These are phyloP conservation scores for Fusarium verticillioides DNA, from an alignment of 2,329 filamentous ascomycete species.

Conservation along the genomic window DNA sequence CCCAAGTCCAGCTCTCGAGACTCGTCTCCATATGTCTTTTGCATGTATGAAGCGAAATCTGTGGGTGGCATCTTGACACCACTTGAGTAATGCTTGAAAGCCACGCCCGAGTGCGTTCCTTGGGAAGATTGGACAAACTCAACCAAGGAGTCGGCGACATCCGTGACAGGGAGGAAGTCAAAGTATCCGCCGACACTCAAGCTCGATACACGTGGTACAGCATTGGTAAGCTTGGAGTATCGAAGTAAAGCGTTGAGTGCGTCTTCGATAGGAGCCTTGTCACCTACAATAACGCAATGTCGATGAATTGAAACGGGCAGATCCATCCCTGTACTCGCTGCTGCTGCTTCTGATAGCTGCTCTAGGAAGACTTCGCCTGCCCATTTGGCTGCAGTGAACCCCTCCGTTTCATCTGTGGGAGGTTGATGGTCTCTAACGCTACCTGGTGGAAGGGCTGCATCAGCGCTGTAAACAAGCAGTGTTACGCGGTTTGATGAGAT, in stretches of 20 bases:
- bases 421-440: neutral
- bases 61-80: neutral
- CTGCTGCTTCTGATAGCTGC: neutral
- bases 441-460: neutral
- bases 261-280: neutral
- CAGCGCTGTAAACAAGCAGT: neutral
- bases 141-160: neutral
- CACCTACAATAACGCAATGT: neutral
- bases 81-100: neutral
- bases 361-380: neutral
- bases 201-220: neutral
- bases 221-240: neutral
- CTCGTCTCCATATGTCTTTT: neutral
- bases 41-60: neutral
- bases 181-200: neutral
- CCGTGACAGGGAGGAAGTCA: neutral
- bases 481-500: neutral
- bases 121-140: neutral
- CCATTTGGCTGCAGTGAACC: constrained; percentile 1
- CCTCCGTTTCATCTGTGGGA: neutral
- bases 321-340: rapidly evolving
- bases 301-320: neutral
- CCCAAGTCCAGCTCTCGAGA: neutral
- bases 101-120: neutral
- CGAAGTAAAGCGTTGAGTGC: neutral